Percentiles rank a stretch among this genome's conserved stretches.
Conservation (phyloP, 179 eudicot species). For the Silene noctiflora region DNA sequence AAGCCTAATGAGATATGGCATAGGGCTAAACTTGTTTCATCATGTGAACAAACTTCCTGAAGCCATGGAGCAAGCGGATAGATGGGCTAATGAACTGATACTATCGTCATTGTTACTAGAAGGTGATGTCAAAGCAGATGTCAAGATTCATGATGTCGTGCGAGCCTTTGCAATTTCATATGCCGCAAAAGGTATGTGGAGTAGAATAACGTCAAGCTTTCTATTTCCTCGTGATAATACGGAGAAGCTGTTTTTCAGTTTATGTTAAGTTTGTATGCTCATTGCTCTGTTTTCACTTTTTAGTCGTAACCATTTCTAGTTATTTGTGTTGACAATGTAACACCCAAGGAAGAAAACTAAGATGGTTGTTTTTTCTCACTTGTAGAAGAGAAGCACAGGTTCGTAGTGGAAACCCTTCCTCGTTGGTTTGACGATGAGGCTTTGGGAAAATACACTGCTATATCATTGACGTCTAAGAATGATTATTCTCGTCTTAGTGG, state of each 20-base stretch:
- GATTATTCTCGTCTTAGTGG: neutral
- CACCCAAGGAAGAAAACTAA: too few relatives aligned
- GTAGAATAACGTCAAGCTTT: neutral
- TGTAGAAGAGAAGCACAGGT: constrained; percentile 6
- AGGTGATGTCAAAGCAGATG: neutral
- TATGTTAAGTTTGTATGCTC: too few relatives aligned
- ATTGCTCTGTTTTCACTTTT: too few relatives aligned
- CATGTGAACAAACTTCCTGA: neutral
- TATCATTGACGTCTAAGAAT: constrained; percentile 9
- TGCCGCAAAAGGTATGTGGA: neutral
- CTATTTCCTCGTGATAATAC: neutral
- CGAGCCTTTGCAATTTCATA: neutral
- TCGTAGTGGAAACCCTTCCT: constrained; percentile 5
- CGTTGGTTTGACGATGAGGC: neutral
- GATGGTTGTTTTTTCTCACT: neutral
- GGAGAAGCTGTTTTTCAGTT: too few relatives aligned
- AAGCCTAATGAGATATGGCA: neutral
- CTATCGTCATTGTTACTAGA: neutral
- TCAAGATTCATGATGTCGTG: constrained; percentile 1
- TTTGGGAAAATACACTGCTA: constrained; percentile 2
- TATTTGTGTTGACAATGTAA: too few relatives aligned
- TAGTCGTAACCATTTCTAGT: too few relatives aligned
- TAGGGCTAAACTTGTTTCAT: neutral
- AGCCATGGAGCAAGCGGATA: neutral
- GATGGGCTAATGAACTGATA: neutral